These are phyloP conservation scores for Magnolia officinalis DNA, from an alignment of 164 flowering plant species.

Conservation along the genomic window DNA sequence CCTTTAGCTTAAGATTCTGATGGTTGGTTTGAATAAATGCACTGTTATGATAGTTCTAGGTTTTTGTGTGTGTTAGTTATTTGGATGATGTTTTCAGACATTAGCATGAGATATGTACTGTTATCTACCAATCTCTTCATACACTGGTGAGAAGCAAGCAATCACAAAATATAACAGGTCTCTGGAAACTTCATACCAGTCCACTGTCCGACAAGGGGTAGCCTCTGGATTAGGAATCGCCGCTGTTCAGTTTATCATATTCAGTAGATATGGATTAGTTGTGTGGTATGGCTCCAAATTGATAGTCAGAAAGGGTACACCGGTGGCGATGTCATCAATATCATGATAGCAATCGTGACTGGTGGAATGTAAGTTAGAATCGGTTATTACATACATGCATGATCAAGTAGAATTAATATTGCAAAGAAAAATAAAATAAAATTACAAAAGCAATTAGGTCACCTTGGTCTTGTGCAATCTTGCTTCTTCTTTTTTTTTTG, in stretches of 20 bases:
- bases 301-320: constrained; percentile 59
- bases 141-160: constrained; percentile 64
- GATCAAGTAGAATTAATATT: neutral
- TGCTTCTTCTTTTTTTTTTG: neutral
- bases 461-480: neutral
- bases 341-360: constrained; percentile 66
- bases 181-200: constrained; percentile 48
- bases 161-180: constrained; percentile 46
- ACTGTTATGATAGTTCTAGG: too few relatives aligned
- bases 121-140: too few relatives aligned
- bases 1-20: too few relatives aligned
- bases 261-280: constrained; percentile 56
- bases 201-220: constrained; percentile 56
- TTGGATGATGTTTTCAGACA: too few relatives aligned
- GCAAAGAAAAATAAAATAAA: neutral
- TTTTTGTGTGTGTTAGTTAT: constrained; percentile 51
- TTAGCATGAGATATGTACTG: too few relatives aligned
- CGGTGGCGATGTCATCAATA: constrained; percentile 61
- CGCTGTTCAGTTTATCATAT: constrained; percentile 33
- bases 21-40: too few relatives aligned
- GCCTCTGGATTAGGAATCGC: constrained; percentile 76
- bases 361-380: constrained; percentile 58
- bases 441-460: neutral
- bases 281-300: constrained; percentile 71
- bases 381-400: too few relatives aligned